Percentiles rank a stretch among this genome's conserved stretches.
These are phyloP conservation scores for Anethum foeniculum DNA, from an alignment of 140 eudicot genomes.

Conservation along the genomic window DNA sequence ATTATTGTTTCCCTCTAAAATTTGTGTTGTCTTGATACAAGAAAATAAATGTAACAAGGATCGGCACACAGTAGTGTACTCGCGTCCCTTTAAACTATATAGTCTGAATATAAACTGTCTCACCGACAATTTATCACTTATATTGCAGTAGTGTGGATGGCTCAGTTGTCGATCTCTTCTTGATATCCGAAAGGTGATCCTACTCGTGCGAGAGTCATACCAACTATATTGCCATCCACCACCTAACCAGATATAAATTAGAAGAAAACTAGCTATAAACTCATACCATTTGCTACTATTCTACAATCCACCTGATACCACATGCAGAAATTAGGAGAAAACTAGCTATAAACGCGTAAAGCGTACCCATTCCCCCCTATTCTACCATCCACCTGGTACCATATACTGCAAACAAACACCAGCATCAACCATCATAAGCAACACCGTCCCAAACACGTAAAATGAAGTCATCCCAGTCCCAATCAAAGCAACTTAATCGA, in stretches of 20 bases:
- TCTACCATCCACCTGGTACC: not conserved
- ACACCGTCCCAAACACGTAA: not conserved
- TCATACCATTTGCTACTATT: not conserved
- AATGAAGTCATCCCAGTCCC: not conserved
- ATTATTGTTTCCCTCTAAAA: not conserved
- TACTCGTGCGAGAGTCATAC: too few species aligned
- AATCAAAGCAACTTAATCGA: not conserved
- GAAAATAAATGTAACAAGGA: not conserved
- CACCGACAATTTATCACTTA: not conserved
- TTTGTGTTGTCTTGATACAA: not conserved
- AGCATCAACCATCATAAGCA: not conserved
- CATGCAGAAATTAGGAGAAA: not conserved
- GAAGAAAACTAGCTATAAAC: not conserved
- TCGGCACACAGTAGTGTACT: not conserved
- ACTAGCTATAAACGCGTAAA: not conserved
- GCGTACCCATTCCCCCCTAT: not conserved
- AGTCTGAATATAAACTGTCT: not conserved
- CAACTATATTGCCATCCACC: not conserved
- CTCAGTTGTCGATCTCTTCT: not conserved
- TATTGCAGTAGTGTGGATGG: not conserved
- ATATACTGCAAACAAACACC: not conserved
- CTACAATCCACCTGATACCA: not conserved
- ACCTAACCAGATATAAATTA: not conserved
- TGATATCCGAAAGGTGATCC: not conserved
- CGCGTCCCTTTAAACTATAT: not conserved